Conservation (phyloP, 192 early-diverging fungal species). For the Backusella westeae region DNA sequence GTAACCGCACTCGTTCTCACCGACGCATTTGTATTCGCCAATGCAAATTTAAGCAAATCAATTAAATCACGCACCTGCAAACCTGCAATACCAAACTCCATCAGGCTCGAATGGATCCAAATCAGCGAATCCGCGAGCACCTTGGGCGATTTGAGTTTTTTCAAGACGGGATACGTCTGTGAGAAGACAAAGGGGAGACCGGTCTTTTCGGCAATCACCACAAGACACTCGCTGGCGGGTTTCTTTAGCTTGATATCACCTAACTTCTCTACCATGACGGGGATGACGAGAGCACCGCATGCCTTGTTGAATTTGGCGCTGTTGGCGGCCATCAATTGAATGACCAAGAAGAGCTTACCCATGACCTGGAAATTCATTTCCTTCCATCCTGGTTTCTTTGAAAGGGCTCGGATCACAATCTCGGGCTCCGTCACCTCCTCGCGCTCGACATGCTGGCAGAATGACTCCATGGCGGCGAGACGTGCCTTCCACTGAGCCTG, state of each 20-base stretch:
- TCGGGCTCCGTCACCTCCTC: conserved; percentile 64
- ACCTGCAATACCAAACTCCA: conserved; percentile 89
- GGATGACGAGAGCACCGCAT: conserved; percentile 68
- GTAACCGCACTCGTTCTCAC: conserved; percentile 79
- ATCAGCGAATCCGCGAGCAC: conserved; percentile 79
- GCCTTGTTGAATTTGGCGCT: conserved; percentile 65
- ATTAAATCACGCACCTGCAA: conserved; percentile 76
- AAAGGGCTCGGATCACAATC: conserved; percentile 74
- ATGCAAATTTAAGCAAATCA: conserved; percentile 77
- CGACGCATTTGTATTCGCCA: conserved; percentile 82
- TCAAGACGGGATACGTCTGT: conserved; percentile 74
- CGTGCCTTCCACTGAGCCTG: conserved; percentile 88
- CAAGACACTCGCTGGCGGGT: conserved; percentile 76
- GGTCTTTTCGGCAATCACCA: conserved; percentile 69
- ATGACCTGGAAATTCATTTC: conserved; percentile 97
- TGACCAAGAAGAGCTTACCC: conserved; percentile 68
- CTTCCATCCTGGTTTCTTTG: conserved; percentile 92
- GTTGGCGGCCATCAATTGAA: conserved; percentile 67
- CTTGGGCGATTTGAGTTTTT: conserved; percentile 87
- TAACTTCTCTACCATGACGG: conserved; percentile 82
- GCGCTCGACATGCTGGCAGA: conserved; percentile 65
- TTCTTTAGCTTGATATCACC: conserved; percentile 95
- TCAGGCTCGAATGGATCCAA: conserved; percentile 83
- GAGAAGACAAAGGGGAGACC: conserved; percentile 81
- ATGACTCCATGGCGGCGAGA: conserved; percentile 76